phyloP scores from a whole-genome alignment of 1,284 basidiomycete species.

The Trametes polyzona region DNA sequence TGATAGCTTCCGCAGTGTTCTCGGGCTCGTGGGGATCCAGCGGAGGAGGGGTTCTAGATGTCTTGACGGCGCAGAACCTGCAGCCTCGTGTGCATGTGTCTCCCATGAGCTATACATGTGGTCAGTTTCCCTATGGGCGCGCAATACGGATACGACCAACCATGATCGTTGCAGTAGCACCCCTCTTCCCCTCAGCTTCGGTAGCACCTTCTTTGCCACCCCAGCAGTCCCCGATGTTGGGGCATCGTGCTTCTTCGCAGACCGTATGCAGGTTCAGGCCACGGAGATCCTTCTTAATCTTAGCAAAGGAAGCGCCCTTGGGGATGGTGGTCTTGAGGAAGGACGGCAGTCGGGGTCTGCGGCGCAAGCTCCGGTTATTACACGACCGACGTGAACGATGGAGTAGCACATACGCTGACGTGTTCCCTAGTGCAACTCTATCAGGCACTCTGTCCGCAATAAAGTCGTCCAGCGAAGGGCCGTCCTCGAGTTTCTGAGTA shows the following conservation, averaged over 20 bases:
- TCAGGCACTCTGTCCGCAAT: conserved; percentile 65
- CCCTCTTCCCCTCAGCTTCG: conserved; percentile 74
- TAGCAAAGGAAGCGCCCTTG: conserved; percentile 85
- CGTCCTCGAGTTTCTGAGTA: conserved; percentile 64
- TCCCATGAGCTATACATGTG: conserved; percentile 85
- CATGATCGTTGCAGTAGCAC: conserved; percentile 99
- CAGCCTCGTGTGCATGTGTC: conserved; percentile 99
- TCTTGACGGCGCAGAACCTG: conserved; percentile 98
- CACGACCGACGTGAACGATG: neutral
- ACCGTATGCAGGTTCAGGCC: conserved; percentile 94
- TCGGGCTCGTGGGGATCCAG: conserved; percentile 97
- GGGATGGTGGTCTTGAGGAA: conserved; percentile 96
- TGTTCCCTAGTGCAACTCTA: conserved; percentile 80
- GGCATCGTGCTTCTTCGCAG: conserved; percentile 98
- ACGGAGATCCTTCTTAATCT: conserved; percentile 94
- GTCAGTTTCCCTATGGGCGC: conserved; percentile 2
- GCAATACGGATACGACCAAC: conserved; percentile 46
- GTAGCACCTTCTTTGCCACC: conserved; percentile 83
- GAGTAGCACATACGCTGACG: conserved; percentile 59
- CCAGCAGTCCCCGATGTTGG: conserved; percentile 99
- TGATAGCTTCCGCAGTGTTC: conserved; percentile 98
- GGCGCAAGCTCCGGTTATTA: neutral
- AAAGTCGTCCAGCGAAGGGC: conserved; percentile 87
- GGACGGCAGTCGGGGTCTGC: conserved; percentile 86
- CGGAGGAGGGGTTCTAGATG: conserved; percentile 85